phyloP scores from a whole-genome alignment of 768 basidiomycete species.

The Gloeopeniophorella convolvens region DNA sequence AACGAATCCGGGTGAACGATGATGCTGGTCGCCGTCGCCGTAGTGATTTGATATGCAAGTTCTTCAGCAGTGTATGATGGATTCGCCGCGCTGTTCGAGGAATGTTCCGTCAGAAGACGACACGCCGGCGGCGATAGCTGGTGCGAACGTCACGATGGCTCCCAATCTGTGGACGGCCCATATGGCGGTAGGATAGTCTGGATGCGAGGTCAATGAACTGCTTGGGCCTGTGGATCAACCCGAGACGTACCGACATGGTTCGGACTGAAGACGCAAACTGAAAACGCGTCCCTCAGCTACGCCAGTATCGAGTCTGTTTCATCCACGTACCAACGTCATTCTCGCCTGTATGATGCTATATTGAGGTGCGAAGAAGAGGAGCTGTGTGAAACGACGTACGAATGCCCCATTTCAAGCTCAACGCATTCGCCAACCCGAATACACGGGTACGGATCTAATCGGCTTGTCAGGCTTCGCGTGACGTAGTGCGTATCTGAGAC shows the following conservation, averaged over 20 bases:
- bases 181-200: conserved; percentile 16
- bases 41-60: conserved; percentile 46
- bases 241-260: conserved; percentile 27
- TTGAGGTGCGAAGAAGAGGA: background rate
- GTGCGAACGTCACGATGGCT: conserved; percentile 22
- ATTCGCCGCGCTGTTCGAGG: conserved; percentile 46
- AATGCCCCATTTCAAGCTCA: conserved; percentile 30
- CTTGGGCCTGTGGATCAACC: background rate
- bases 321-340: conserved; percentile 34
- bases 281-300: background rate
- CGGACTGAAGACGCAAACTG: conserved; percentile 22
- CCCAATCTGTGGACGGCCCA: conserved; percentile 26
- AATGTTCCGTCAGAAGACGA: background rate
- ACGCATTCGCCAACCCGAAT: conserved; percentile 34
- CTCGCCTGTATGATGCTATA: conserved; percentile 25
- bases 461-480: background rate
- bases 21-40: conserved; percentile 22
- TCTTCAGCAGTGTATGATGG: conserved; percentile 54
- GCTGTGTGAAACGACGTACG: conserved; percentile 24
- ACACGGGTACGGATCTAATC: conserved; percentile 32
- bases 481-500: background rate
- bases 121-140: background rate
- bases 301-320: too few relatives aligned
- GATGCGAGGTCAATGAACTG: background rate
- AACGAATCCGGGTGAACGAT: conserved; percentile 28